These are phyloP conservation scores for Lachnellula occidentalis DNA, from an alignment of 2,329 filamentous ascomycete genomes.

Conservation along the genomic window DNA sequence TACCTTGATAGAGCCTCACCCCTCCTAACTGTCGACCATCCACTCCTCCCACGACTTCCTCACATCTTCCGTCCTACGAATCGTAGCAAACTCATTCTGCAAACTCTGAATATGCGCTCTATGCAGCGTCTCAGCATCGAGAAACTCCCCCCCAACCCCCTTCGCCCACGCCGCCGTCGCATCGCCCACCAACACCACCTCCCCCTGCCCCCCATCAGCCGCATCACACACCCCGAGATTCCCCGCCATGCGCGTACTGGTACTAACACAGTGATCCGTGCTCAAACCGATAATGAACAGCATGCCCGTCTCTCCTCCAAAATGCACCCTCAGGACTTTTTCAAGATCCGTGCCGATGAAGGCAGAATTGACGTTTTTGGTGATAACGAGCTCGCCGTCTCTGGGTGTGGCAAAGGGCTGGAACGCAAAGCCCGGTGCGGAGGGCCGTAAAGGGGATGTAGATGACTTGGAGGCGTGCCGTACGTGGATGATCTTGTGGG, in stretches of 20 bases:
- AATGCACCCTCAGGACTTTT: slow-evolving; percentile 29
- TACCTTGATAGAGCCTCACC: not conserved
- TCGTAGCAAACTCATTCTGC: slow-evolving; percentile 42
- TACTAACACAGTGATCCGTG: slow-evolving; percentile 46
- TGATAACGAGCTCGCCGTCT: slow-evolving; percentile 35
- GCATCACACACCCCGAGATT: slow-evolving; percentile 39
- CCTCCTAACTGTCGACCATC: not conserved
- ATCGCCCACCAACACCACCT: slow-evolving; percentile 40
- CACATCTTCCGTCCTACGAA: slow-evolving; percentile 35
- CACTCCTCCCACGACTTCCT: slow-evolving; percentile 16
- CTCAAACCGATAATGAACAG: slow-evolving; percentile 37
- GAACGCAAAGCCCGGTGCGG: slow-evolving; percentile 19
- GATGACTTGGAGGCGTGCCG: slow-evolving; percentile 37
- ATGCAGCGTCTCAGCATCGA: slow-evolving; percentile 43
- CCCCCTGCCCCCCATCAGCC: slow-evolving; percentile 29
- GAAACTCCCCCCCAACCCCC: slow-evolving; percentile 23
- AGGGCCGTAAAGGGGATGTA: slow-evolving; percentile 35
- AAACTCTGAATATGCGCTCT: slow-evolving; percentile 39
- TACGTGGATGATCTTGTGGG: slow-evolving; percentile 38
- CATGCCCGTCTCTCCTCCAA: slow-evolving; percentile 1
- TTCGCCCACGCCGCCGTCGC: slow-evolving; percentile 42
- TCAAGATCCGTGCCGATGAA: slow-evolving; percentile 43
- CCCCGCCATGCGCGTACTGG: slow-evolving; percentile 41
- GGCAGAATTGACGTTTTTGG: slow-evolving; percentile 41
- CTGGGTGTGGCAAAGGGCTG: slow-evolving; percentile 23